phyloP scores from a whole-genome alignment of 805 yeast species.

The Metschnikowia arizonensis region DNA sequence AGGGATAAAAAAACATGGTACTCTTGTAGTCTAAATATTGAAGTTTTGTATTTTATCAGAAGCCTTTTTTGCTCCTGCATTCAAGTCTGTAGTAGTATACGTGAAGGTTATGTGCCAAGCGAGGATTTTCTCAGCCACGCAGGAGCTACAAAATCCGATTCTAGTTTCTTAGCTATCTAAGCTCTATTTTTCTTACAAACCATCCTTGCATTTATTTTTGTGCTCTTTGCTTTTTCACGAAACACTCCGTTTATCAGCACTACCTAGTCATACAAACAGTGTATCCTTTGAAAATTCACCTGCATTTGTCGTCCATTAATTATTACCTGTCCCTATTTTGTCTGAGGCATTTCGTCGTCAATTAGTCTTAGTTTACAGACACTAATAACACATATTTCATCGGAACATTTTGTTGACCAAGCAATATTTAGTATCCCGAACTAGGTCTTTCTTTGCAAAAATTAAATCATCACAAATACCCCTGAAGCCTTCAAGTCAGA shows the following conservation, averaged over 20 bases:
- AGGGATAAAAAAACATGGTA: background rate
- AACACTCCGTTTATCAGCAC: background rate
- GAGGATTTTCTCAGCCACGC: slow-evolving; percentile 7
- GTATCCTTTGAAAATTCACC: background rate
- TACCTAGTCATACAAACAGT: background rate
- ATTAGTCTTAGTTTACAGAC: background rate
- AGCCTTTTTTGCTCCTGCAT: background rate
- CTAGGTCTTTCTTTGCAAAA: background rate
- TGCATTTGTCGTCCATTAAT: background rate
- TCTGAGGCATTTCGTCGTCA: background rate
- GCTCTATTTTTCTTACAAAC: slow-evolving; percentile 1
- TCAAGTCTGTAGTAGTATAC: background rate
- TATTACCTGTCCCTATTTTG: background rate
- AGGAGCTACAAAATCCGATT: slow-evolving; percentile 2
- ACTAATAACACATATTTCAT: background rate
- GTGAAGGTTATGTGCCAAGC: background rate
- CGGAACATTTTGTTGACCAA: background rate
- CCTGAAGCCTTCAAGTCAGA: background rate
- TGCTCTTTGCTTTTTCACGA: background rate
- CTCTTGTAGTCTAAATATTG: background rate
- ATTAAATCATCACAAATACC: background rate
- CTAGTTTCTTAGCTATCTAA: background rate
- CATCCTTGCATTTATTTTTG: slow-evolving; percentile 4
- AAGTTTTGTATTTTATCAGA: background rate
- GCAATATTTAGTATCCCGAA: background rate